These are phyloP conservation scores for Xylariaceae sp. DNA, from an alignment of 2,329 filamentous ascomycete species.

Conservation along the genomic window DNA sequence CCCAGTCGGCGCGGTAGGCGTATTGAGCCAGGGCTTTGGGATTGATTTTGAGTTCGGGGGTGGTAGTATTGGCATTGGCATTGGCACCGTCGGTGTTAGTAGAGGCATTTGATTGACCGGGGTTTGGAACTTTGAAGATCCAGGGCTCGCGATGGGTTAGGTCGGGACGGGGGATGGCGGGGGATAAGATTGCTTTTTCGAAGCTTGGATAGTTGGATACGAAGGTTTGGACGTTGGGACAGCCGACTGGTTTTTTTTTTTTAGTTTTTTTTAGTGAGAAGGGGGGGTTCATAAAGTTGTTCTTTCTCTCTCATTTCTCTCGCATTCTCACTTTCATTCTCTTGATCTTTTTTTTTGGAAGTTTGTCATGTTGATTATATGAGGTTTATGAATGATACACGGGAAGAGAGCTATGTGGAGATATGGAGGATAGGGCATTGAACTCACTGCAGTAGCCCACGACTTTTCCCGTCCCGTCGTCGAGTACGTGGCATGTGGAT, in stretches of 20 bases:
- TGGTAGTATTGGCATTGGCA: background rate
- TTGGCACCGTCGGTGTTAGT: background rate
- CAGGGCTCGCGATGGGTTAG: conserved; percentile 31
- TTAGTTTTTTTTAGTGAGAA: background rate
- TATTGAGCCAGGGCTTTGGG: conserved; percentile 36
- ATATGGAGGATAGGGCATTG: no score
- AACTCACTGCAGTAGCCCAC: conserved; percentile 47
- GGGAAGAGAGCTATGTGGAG: background rate
- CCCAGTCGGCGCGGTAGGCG: conserved; percentile 37
- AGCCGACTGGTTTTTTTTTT: conserved; percentile 12
- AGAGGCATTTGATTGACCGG: background rate
- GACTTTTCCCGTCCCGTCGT: conserved; percentile 39
- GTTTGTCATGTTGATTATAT: no score
- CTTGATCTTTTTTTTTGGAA: background rate
- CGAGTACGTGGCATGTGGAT: conserved; percentile 42
- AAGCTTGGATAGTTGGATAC: conserved; percentile 36
- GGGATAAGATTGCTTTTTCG: conserved; percentile 33
- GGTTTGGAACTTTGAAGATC: conserved; percentile 7
- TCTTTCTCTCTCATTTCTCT: no score
- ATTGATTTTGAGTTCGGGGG: conserved; percentile 23
- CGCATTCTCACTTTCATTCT: no score
- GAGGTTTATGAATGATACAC: background rate
- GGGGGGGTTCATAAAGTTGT: no score
- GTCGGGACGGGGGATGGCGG: conserved; percentile 25
- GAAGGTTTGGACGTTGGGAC: conserved; percentile 38